These are phyloP conservation scores for Plasmodium cynomolgi DNA, from an alignment of 169 alveolate species.

Conservation along the genomic window DNA sequence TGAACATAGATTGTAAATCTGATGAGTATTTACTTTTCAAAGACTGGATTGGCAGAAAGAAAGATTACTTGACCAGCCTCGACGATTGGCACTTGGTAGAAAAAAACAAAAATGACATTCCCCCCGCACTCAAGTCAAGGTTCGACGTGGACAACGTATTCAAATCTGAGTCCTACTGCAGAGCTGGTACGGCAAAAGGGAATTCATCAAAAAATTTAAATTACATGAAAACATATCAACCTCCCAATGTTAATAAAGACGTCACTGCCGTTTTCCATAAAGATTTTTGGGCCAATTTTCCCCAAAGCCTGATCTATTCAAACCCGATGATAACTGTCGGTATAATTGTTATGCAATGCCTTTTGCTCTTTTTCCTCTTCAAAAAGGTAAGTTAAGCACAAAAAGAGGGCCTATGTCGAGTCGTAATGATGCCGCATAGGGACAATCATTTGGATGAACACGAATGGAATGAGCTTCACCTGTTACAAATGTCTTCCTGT, in stretches of 20 bases:
- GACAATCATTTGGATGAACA: no score
- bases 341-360: neutral
- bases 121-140: neutral
- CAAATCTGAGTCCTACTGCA: neutral
- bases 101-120: neutral
- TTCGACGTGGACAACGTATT: neutral
- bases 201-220: neutral
- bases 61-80: neutral
- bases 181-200: neutral
- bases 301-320: neutral
- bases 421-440: no score
- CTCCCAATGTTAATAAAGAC: neutral
- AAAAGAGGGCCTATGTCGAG: neutral
- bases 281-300: neutral
- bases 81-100: constrained; percentile 2
- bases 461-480: no score
- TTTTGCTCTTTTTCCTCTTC: neutral
- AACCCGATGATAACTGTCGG: neutral
- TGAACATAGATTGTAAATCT: constrained; percentile 6
- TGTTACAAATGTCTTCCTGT: no score
- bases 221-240: neutral
- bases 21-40: neutral
- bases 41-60: neutral
- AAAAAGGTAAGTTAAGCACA: neutral
- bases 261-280: neutral